Percentiles rank a stretch among this genome's conserved stretches.
These are phyloP conservation scores for Ascomycota sp. DNA, from an alignment of 2,329 filamentous ascomycete species.

Conservation along the genomic window DNA sequence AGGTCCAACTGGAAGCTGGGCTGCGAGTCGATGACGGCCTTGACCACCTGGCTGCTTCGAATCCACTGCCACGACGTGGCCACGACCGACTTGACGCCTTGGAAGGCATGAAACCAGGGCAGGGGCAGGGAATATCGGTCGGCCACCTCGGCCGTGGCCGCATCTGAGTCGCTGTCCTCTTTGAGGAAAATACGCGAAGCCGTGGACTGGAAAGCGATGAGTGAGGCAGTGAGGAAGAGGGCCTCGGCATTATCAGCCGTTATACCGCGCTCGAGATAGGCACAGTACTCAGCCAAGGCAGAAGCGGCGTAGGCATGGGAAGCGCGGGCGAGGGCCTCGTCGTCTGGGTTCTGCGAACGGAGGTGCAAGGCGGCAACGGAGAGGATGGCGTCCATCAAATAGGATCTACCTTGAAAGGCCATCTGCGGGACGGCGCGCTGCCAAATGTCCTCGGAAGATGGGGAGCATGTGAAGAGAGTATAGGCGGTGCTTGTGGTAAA, in stretches of 20 bases:
- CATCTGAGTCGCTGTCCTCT: slow-evolving; percentile 24
- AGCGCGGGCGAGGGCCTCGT: slow-evolving; percentile 35
- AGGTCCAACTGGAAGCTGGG: slow-evolving; percentile 38
- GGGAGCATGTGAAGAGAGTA: slow-evolving; percentile 32
- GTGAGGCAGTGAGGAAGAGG: slow-evolving; percentile 36
- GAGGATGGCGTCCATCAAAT: slow-evolving; percentile 39
- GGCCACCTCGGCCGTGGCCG: slow-evolving; percentile 12
- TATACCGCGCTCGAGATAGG: slow-evolving; percentile 31
- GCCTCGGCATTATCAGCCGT: slow-evolving; percentile 36
- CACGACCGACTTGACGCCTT: slow-evolving; percentile 43
- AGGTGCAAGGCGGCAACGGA: slow-evolving; percentile 42
- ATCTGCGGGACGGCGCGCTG: slow-evolving; percentile 34
- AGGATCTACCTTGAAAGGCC: slow-evolving; percentile 34
- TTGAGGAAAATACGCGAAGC: slow-evolving; percentile 39
- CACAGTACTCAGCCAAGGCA: slow-evolving; percentile 36
- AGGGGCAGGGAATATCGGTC: slow-evolving; percentile 33
- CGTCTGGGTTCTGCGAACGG: slow-evolving; percentile 31
- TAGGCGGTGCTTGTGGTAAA: slow-evolving; percentile 37
- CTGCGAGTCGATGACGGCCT: slow-evolving; percentile 40
- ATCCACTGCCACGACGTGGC: slow-evolving; percentile 42
- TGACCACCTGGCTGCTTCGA: slow-evolving; percentile 30
- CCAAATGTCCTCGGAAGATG: slow-evolving; percentile 33
- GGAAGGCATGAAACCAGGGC: slow-evolving; percentile 44
- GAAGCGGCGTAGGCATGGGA: slow-evolving; percentile 44
- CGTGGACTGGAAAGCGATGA: slow-evolving; percentile 45